Conservation (phyloP, 1,284 basidiomycete genomes). For the Rhodotorula sp. region DNA sequence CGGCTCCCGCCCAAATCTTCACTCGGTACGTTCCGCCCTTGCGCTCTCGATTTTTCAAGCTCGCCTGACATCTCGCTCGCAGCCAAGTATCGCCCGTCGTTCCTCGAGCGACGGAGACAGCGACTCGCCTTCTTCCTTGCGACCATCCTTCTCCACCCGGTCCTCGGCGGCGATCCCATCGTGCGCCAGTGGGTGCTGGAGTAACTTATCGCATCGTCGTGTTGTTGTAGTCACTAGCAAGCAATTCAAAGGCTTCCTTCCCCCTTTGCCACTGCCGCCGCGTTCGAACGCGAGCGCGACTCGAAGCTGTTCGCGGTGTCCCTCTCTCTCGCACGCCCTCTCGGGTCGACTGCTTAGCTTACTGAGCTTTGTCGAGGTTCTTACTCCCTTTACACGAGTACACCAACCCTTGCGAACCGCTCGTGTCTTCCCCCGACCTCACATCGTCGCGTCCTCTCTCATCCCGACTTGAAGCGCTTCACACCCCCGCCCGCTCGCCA, state of each 20-base stretch:
- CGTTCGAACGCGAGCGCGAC: not conserved
- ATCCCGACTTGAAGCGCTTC: not conserved
- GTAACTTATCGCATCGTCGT: constrained; percentile 38
- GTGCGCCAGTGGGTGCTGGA: constrained; percentile 66
- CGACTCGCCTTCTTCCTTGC: constrained; percentile 67
- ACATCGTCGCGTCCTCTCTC: not conserved
- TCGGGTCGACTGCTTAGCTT: too few relatives aligned
- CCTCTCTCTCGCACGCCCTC: not conserved
- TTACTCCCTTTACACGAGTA: not conserved
- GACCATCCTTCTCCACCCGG: constrained; percentile 65
- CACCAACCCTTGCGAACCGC: not conserved
- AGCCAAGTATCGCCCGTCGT: constrained; percentile 60
- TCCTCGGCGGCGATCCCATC: constrained; percentile 62
- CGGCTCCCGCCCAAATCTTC: constrained; percentile 67
- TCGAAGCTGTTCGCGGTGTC: not conserved
- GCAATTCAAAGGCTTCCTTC: not conserved
- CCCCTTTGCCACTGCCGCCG: not conserved
- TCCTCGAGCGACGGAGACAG: constrained; percentile 66
- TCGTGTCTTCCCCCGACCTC: not conserved
- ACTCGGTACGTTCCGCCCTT: constrained; percentile 49
- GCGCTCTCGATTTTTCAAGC: not conserved
- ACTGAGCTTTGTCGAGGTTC: too few relatives aligned
- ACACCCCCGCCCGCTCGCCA: not conserved
- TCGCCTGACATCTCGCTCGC: not conserved
- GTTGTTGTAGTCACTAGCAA: constrained; percentile 12